These are phyloP conservation scores for Neurospora sp. DNA, from an alignment of 495 filamentous ascomycete genomes.

Conservation along the genomic window DNA sequence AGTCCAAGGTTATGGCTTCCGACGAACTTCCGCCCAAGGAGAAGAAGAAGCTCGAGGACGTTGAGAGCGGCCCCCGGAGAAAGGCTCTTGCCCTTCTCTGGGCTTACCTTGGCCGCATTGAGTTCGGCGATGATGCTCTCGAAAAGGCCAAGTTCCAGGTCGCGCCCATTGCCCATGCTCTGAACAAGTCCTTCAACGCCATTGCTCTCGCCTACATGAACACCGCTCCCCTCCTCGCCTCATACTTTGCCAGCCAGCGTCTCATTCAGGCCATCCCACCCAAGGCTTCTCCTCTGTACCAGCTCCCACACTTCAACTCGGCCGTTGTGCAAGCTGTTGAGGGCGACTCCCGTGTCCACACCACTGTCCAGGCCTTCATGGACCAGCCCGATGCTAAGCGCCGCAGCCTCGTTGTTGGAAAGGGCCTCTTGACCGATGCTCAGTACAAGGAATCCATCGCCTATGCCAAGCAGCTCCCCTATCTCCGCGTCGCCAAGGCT, in stretches of 20 bases:
- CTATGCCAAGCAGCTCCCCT: slow-evolving; percentile 73
- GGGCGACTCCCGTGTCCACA: slow-evolving; percentile 62
- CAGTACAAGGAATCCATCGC: slow-evolving; percentile 67
- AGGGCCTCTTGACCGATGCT: slow-evolving; percentile 59
- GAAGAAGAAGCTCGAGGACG: slow-evolving; percentile 52
- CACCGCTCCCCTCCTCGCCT: slow-evolving; percentile 66
- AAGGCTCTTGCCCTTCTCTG: slow-evolving; percentile 86
- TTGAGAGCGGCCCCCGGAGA: slow-evolving; percentile 61
- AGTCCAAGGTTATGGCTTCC: slow-evolving; percentile 60
- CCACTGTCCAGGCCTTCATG: slow-evolving; percentile 83
- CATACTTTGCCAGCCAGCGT: slow-evolving; percentile 73
- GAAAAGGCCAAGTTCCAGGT: slow-evolving; percentile 70
- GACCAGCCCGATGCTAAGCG: slow-evolving; percentile 62
- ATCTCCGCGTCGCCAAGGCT: slow-evolving; percentile 76
- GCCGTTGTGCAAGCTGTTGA: slow-evolving; percentile 66
- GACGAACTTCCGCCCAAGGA: slow-evolving; percentile 51
- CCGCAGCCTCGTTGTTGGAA: slow-evolving; percentile 55
- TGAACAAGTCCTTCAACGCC: slow-evolving; percentile 77
- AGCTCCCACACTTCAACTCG: slow-evolving; percentile 81
- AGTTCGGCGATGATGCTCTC: slow-evolving; percentile 57
- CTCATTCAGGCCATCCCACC: slow-evolving; percentile 85
- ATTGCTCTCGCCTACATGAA: slow-evolving; percentile 84
- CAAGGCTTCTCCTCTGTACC: slow-evolving; percentile 74
- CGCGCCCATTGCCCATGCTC: slow-evolving; percentile 71
- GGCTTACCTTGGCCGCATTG: slow-evolving; percentile 86